A percentile compares a stretch with the other conserved stretches of the same genome.
Evolutionary conservation across 106 monocot species (phyloP).

Genomic region (Allium sativum): DNA sequence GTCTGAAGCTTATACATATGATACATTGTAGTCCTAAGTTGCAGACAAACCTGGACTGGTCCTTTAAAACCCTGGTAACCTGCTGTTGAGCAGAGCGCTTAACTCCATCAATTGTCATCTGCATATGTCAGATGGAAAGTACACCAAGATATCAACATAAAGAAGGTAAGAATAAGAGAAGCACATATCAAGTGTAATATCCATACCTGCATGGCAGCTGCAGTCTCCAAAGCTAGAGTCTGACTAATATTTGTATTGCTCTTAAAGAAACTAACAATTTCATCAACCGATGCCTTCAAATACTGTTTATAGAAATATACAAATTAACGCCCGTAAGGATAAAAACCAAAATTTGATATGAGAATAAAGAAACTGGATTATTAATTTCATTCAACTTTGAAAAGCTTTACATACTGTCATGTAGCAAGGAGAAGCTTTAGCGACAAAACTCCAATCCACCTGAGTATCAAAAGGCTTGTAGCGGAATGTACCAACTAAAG

Average conservation of each 20-base stretch:
- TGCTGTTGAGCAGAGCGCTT: slow-evolving; percentile 85
- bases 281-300: slow-evolving; percentile 71
- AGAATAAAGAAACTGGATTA: not conserved
- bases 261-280: slow-evolving; percentile 88
- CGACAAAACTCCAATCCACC: slow-evolving; percentile 93
- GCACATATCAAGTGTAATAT: slow-evolving; percentile 1
- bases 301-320: slow-evolving; percentile 41
- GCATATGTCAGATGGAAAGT: slow-evolving; percentile 12
- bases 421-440: slow-evolving; percentile 95
- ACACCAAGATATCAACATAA: not conserved
- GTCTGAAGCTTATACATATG: not conserved
- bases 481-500: slow-evolving; percentile 65
- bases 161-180: not conserved
- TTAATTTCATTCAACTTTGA: not conserved
- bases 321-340: not conserved
- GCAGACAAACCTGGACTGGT: slow-evolving; percentile 64
- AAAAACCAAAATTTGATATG: not conserved
- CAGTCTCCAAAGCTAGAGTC: slow-evolving; percentile 81
- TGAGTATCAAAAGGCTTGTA: slow-evolving; percentile 83
- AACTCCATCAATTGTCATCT: slow-evolving; percentile 97
- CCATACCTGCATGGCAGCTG: slow-evolving; percentile 85
- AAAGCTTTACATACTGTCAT: slow-evolving; percentile 66
- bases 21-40: not conserved
- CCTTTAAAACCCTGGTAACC: slow-evolving; percentile 64
- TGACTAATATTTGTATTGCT: slow-evolving; percentile 61